Evolutionary conservation across 768 basidiomycete species (phyloP), one percentile per base, ranked within the genome.

Genomic region (Auriscalpium orientale): DNA sequence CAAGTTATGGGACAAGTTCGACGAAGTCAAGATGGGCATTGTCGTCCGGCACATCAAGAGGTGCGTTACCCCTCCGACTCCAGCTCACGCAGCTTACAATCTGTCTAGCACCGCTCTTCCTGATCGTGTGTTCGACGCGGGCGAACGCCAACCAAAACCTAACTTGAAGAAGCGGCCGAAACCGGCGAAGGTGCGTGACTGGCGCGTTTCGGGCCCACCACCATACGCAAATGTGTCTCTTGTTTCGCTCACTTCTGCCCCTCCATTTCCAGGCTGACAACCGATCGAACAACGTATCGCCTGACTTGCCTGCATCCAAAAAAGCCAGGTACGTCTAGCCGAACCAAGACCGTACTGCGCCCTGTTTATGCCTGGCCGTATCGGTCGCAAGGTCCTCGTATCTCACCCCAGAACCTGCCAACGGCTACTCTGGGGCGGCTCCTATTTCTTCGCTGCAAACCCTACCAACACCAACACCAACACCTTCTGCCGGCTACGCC

Each of bases 1-100:
- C 65, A 95, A 95, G 70, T 74, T 82, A 74, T 98, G 97, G 94
- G 95, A 98, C 67, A 87, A 89, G 67, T 98, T 87, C 63, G 90
- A 98, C 57, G 88, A 92, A 63, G 76, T 81, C 13, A 84, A 82
- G 54, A 99, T 99, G 97, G 93, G 94, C 20, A 89, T 99, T 58
- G 81, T 91, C 49, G 87, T 99, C 33, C 85, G 92, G 49, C 88
- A 98, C 68, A 91, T 98, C 67, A 97, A 84, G 78, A 86, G 84
- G 95, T 93, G 46, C 53, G 61, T 56, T 58, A 28, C 28, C 28
- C 28, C 28, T 28, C 28, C 28, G 28, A 28, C 28, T 28, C 28
- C 28, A 28, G 28, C 28, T 28, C 28, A 28, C 28, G 4, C 28
- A 28, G 28, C 28, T 28, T 52, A 57, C 55, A 28, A 45, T 40